These are phyloP conservation scores for Pyronema domesticum DNA, from an alignment of 495 filamentous ascomycete genomes.

Conservation along the genomic window DNA sequence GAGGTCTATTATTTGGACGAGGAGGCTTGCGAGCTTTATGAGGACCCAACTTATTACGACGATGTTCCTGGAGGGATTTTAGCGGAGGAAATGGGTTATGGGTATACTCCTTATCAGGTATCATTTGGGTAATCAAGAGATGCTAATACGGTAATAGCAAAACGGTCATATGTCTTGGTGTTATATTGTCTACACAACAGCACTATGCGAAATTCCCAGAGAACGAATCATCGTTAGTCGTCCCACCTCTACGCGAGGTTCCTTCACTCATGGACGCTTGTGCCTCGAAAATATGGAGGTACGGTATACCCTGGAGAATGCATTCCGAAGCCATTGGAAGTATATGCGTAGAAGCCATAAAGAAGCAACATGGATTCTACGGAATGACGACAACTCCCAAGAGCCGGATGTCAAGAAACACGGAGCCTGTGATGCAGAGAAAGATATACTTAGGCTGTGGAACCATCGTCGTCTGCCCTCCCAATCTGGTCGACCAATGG, in stretches of 20 bases:
- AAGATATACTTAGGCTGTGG: constrained; percentile 45
- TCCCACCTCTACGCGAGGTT: constrained; percentile 27
- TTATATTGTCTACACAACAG: constrained; percentile 63
- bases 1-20: constrained; percentile 52
- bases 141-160: constrained; percentile 41
- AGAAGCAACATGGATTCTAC: constrained; percentile 37
- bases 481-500: constrained; percentile 57
- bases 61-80: constrained; percentile 60
- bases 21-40: constrained; percentile 41
- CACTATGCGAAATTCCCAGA: constrained; percentile 49
- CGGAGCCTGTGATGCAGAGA: constrained; percentile 12
- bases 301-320: constrained; percentile 50
- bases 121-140: neutral
- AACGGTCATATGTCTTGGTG: constrained; percentile 68
- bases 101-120: constrained; percentile 1
- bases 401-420: constrained; percentile 25
- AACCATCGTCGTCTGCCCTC: constrained; percentile 52
- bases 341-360: constrained; percentile 39
- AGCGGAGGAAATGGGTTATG: constrained; percentile 47
- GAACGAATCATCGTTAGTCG: constrained; percentile 30
- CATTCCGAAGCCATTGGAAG: constrained; percentile 19
- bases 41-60: constrained; percentile 52
- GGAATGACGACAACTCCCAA: constrained; percentile 32
- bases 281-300: constrained; percentile 39
- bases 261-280: constrained; percentile 32